Evolutionary conservation across 2,329 filamentous ascomycete species (phyloP).

Genomic region (Pyricularia sp.): DNA sequence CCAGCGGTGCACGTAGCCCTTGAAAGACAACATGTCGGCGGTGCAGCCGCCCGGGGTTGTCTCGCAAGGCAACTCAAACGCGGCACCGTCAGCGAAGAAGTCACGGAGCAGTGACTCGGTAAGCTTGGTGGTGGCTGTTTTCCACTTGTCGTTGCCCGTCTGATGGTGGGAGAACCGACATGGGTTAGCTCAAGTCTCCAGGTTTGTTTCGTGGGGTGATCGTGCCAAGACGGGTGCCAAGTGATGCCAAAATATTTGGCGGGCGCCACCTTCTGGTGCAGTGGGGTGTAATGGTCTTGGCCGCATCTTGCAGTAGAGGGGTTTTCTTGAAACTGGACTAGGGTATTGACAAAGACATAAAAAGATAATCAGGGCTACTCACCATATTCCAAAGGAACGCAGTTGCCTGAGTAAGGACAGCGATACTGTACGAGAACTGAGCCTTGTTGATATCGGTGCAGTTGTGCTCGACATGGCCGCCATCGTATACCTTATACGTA

Average conservation of each 20-base stretch:
- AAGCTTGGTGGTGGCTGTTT: constrained; percentile 43
- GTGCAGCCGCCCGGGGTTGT: constrained; percentile 44
- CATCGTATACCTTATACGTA: constrained; percentile 49
- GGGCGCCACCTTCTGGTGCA: background rate
- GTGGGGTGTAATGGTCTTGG: background rate
- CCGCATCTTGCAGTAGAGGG: background rate
- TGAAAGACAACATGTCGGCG: constrained; percentile 64
- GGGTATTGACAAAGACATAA: background rate
- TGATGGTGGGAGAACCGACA: constrained; percentile 12
- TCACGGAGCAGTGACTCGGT: constrained; percentile 36
- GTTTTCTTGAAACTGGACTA: background rate
- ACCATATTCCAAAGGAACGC: constrained; percentile 62
- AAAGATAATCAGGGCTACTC: constrained; percentile 14
- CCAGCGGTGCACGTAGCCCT: constrained; percentile 61
- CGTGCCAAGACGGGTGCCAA: background rate
- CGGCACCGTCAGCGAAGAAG: constrained; percentile 49
- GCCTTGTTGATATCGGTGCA: constrained; percentile 52
- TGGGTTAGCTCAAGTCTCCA: background rate
- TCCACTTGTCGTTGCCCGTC: constrained; percentile 46
- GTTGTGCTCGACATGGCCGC: constrained; percentile 45
- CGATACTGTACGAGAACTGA: constrained; percentile 61
- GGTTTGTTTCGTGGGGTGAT: background rate
- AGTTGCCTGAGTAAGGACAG: constrained; percentile 50
- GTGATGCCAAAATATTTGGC: background rate
- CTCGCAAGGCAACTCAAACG: constrained; percentile 43